These are phyloP conservation scores for Plectosphaerella sp. DNA, from an alignment of 2,329 filamentous ascomycete species.

Conservation along the genomic window DNA sequence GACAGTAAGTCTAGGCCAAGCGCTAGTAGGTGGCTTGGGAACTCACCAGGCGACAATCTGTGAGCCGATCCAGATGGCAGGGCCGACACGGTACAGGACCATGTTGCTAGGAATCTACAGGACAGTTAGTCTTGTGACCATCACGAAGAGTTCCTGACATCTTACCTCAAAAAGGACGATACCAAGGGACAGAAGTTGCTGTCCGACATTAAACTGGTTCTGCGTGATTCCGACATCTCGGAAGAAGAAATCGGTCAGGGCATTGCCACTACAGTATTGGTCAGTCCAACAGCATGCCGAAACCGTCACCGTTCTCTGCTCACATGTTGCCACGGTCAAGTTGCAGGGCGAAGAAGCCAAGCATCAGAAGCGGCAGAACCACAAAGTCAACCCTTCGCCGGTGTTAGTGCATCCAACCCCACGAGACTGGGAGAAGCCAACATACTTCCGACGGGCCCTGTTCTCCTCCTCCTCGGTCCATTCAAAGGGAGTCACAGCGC, in stretches of 20 bases:
- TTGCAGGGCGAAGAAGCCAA: slow-evolving; percentile 40
- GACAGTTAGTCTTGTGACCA: not conserved
- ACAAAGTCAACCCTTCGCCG: slow-evolving; percentile 35
- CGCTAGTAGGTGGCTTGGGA: slow-evolving; percentile 18
- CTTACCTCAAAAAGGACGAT: slow-evolving; percentile 35
- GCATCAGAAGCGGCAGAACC: slow-evolving; percentile 39
- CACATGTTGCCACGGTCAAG: slow-evolving; percentile 30
- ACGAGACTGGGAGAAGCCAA: not conserved
- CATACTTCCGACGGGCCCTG: slow-evolving; percentile 20
- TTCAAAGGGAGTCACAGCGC: slow-evolving; percentile 7
- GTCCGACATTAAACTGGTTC: slow-evolving; percentile 47
- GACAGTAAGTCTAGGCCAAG: slow-evolving; percentile 16
- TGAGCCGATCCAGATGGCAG: slow-evolving; percentile 38
- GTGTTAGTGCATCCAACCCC: not conserved
- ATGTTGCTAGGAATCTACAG: slow-evolving; percentile 41
- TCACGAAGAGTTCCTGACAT: too few species aligned
- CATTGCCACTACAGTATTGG: slow-evolving; percentile 6
- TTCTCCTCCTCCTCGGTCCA: slow-evolving; percentile 22
- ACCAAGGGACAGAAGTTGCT: slow-evolving; percentile 44
- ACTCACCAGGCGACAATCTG: slow-evolving; percentile 37
- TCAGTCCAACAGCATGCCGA: not conserved
- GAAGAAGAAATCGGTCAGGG: slow-evolving; percentile 29
- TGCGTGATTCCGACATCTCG: slow-evolving; percentile 43
- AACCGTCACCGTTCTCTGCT: not conserved
- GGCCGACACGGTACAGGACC: slow-evolving; percentile 39